Conservation (phyloP, 805 yeast genomes). For the Metschnikowia cerradonensis region DNA sequence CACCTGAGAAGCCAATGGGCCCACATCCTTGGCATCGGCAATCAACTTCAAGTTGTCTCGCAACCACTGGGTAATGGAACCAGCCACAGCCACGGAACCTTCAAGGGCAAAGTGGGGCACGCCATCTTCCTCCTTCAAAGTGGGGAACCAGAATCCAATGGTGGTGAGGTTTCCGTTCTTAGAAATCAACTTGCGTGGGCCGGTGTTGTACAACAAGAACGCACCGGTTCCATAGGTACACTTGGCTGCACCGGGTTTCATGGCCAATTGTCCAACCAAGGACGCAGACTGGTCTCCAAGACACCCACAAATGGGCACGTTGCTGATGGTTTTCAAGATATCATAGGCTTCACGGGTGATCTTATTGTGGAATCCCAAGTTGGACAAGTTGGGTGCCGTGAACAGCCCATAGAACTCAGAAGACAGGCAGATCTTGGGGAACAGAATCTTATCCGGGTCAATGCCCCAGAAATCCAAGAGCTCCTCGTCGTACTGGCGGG, state of each 20-base stretch:
- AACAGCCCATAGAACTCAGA: slow-evolving; percentile 77
- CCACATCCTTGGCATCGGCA: slow-evolving; percentile 78
- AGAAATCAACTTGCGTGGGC: slow-evolving; percentile 63
- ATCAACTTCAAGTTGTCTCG: slow-evolving; percentile 85
- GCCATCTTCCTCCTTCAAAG: slow-evolving; percentile 41
- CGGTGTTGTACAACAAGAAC: slow-evolving; percentile 85
- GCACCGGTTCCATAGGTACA: slow-evolving; percentile 98
- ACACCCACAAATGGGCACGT: slow-evolving; percentile 81
- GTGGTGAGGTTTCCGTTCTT: slow-evolving; percentile 85
- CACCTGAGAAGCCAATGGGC: slow-evolving; percentile 83
- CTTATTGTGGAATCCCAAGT: slow-evolving; percentile 48
- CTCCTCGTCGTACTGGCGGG: slow-evolving; percentile 69
- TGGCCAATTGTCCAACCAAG: slow-evolving; percentile 86
- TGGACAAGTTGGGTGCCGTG: slow-evolving; percentile 52
- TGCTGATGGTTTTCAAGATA: slow-evolving; percentile 46
- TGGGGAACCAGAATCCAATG: slow-evolving; percentile 85
- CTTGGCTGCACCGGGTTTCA: slow-evolving; percentile 79
- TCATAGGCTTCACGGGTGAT: slow-evolving; percentile 52
- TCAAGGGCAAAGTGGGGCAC: slow-evolving; percentile 85
- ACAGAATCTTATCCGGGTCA: slow-evolving; percentile 56
- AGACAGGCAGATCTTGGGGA: slow-evolving; percentile 77
- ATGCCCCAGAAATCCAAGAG: slow-evolving; percentile 77
- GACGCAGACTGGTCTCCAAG: slow-evolving; percentile 95
- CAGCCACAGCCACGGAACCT: slow-evolving; percentile 96
- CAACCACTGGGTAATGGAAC: slow-evolving; percentile 90